Conservation (phyloP, 2,329 filamentous ascomycete genomes). For the Colletotrichum caudatum region DNA sequence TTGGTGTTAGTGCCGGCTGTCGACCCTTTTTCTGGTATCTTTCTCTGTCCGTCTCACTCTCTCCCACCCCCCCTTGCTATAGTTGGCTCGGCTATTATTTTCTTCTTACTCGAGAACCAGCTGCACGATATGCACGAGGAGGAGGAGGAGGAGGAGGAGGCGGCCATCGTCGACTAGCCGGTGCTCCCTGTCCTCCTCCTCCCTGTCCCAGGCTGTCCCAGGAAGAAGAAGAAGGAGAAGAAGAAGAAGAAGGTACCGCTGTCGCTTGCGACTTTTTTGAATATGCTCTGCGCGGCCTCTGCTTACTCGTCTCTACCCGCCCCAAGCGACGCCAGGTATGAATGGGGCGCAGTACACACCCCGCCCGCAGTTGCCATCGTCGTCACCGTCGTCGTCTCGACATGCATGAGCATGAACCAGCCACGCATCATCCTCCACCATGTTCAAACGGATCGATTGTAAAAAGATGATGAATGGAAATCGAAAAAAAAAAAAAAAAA, state of each 20-base stretch:
- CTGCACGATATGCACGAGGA: background rate
- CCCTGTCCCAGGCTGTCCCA: no score
- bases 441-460: no score
- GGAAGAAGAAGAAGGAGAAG: no score
- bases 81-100: background rate
- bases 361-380: no score
- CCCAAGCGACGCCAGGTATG: constrained; percentile 20
- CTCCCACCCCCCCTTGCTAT: no score
- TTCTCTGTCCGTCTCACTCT: background rate
- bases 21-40: background rate
- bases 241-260: background rate
- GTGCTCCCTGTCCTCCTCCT: constrained; percentile 14
- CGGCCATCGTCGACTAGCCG: constrained; percentile 25
- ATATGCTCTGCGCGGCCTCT: constrained; percentile 1
- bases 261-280: constrained; percentile 5
- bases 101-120: background rate
- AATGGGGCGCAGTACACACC: background rate
- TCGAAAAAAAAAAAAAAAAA: no score
- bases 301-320: constrained; percentile 19
- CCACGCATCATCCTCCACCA: constrained; percentile 32
- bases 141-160: background rate
- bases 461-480: no score
- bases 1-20: constrained; percentile 1
- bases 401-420: background rate
- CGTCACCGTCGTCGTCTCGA: background rate